Evolutionary conservation across 2,329 filamentous ascomycete genomes (phyloP).

Genomic region (Apiospora kogelbergensis): DNA sequence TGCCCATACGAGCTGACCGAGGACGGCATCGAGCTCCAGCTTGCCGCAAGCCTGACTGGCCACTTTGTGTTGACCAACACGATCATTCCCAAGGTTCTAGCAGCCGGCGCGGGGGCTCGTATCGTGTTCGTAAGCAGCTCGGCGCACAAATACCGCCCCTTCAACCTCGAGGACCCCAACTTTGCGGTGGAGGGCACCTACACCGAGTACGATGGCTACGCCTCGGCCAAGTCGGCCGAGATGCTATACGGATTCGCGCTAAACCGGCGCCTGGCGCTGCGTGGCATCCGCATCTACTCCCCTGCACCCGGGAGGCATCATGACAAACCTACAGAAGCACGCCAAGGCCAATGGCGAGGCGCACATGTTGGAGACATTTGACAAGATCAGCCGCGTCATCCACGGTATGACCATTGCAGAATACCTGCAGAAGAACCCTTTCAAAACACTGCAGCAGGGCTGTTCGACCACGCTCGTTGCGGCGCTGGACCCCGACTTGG

Average conservation of each 20-base stretch:
- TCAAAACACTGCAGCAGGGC: conserved; percentile 41
- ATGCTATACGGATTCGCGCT: conserved; percentile 41
- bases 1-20: conserved; percentile 30
- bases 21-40: conserved; percentile 34
- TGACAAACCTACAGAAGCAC: conserved; percentile 25
- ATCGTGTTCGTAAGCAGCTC: conserved; percentile 24
- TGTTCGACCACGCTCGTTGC: conserved; percentile 42
- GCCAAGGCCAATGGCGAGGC: conserved; percentile 16
- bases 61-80: conserved; percentile 32
- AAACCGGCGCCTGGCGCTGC: conserved; percentile 26
- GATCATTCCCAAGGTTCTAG: conserved; percentile 26
- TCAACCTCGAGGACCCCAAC: conserved; percentile 30
- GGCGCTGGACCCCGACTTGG: conserved; percentile 41
- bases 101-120: conserved; percentile 19
- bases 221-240: conserved; percentile 45
- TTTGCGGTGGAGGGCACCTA: conserved; percentile 30
- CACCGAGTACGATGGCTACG: conserved; percentile 38
- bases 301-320: conserved; percentile 38
- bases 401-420: conserved; percentile 27
- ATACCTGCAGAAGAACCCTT: conserved; percentile 11
- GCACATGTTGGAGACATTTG: conserved; percentile 19
- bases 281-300: conserved; percentile 36
- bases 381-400: conserved; percentile 21
- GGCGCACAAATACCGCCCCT: conserved; percentile 21
- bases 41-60: conserved; percentile 35